phyloP scores from a whole-genome alignment of 306 rosid species.

The Comarum palustre region DNA sequence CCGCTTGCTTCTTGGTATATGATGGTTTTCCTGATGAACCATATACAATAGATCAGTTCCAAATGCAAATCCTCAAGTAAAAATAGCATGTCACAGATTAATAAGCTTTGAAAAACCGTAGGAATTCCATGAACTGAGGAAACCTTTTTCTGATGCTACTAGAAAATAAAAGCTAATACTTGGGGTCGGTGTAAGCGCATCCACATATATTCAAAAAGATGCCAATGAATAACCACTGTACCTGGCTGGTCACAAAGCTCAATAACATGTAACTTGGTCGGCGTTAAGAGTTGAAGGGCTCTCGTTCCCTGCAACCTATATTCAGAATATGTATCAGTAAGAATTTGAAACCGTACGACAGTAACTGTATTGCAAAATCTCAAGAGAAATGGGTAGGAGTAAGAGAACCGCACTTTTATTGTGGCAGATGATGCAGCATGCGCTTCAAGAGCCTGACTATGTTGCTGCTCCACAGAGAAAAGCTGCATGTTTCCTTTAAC shows the following conservation, averaged over 20 bases:
- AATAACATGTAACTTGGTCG: constrained; percentile 67
- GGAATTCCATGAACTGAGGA: neutral
- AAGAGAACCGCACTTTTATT: constrained; percentile 41
- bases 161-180: neutral
- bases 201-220: neutral
- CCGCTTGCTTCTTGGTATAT: constrained; percentile 72
- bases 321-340: constrained; percentile 22
- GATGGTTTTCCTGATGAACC: constrained; percentile 63
- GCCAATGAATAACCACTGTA: constrained; percentile 15
- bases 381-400: constrained; percentile 19
- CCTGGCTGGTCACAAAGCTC: constrained; percentile 94
- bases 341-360: constrained; percentile 11
- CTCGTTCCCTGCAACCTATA: constrained; percentile 68
- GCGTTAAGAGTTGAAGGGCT: constrained; percentile 70
- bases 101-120: constrained; percentile 11
- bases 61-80: constrained; percentile 10
- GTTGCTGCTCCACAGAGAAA: constrained; percentile 76
- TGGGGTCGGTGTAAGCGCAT: neutral
- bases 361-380: constrained; percentile 18
- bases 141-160: neutral
- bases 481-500: constrained; percentile 88
- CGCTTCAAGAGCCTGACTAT: constrained; percentile 89
- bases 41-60: constrained; percentile 22
- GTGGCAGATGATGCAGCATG: constrained; percentile 83
- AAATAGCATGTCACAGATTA: constrained; percentile 2